Evolutionary conservation across 75 land plant species (phyloP).

Genomic region (Isoetes taiwanensis): DNA sequence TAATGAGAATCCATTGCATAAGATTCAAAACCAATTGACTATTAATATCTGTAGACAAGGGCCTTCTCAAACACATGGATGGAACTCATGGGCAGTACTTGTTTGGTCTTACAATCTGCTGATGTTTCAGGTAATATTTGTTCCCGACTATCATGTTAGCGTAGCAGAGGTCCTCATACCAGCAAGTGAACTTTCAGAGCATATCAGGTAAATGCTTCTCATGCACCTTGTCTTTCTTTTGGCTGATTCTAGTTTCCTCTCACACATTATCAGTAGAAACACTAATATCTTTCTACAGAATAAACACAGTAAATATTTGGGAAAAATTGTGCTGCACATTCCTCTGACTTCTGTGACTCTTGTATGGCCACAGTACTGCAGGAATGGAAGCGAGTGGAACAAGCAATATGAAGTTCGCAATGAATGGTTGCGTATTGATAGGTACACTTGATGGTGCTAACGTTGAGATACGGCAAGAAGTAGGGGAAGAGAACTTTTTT

Average conservation of each 20-base stretch:
- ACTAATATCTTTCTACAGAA: too few species aligned
- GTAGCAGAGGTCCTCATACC: slow-evolving; percentile 90
- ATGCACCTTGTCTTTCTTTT: slow-evolving; percentile 8
- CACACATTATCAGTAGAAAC: not conserved
- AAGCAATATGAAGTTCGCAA: slow-evolving; percentile 97
- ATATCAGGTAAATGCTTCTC: slow-evolving; percentile 30
- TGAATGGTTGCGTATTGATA: slow-evolving; percentile 92
- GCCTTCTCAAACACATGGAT: too few species aligned
- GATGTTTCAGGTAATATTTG: slow-evolving; percentile 64
- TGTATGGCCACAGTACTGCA: slow-evolving; percentile 50
- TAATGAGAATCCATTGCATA: too few species aligned
- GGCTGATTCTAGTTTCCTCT: not conserved
- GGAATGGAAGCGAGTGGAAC: slow-evolving; percentile 99
- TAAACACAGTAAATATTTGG: too few species aligned
- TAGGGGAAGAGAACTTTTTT: slow-evolving; percentile 90
- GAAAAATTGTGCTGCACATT: not conserved
- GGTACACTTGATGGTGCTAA: slow-evolving; percentile 98
- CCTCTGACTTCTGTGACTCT: not conserved
- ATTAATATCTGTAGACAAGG: too few species aligned
- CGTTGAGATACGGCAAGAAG: slow-evolving; percentile 94
- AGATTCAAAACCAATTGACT: too few species aligned
- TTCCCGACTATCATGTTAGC: slow-evolving; percentile 94
- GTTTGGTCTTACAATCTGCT: not conserved
- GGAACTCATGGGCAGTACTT: too few species aligned
- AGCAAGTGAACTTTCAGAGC: slow-evolving; percentile 92